Conservation (phyloP, 345 rosid genomes). For the Balakata baccata region DNA sequence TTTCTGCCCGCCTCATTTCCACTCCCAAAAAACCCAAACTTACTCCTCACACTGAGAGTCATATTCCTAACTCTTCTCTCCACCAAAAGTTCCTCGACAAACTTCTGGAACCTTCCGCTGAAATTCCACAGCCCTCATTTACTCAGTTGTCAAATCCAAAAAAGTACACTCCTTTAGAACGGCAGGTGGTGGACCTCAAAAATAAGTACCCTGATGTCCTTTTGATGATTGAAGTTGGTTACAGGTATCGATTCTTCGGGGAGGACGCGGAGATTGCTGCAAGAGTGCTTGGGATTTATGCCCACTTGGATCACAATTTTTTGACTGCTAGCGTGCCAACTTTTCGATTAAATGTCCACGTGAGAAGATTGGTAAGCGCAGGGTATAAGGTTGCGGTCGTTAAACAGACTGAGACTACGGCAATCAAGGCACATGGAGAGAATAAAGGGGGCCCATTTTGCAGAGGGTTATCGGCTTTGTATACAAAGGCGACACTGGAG, state of each 20-base stretch:
- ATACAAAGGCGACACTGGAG: conserved; percentile 84
- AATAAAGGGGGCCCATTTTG: conserved; percentile 64
- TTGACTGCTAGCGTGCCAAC: conserved; percentile 92
- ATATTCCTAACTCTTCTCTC: conserved; percentile 32
- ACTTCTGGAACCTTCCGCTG: conserved; percentile 35
- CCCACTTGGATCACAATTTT: conserved; percentile 76
- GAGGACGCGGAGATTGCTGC: conserved; percentile 82
- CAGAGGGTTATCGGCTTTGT: conserved; percentile 76
- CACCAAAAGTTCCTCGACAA: conserved; percentile 50
- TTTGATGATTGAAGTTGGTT: conserved; percentile 92
- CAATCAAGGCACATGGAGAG: conserved; percentile 75
- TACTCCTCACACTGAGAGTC: conserved; percentile 53
- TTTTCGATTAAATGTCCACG: conserved; percentile 73
- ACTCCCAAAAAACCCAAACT: conserved; percentile 49
- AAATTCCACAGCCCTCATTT: conserved; percentile 3
- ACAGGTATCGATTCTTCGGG: conserved; percentile 87
- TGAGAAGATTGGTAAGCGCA: conserved; percentile 75
- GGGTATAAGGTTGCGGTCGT: conserved; percentile 93
- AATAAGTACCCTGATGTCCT: conserved; percentile 63
- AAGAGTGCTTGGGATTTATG: conserved; percentile 66
- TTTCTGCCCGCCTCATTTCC: conserved; percentile 45
- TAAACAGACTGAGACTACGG: conserved; percentile 94
- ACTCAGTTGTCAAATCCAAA: conserved; percentile 13
- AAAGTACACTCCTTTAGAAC: conserved; percentile 80
- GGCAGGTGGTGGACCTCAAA: conserved; percentile 75